Evolutionary conservation across 2,329 filamentous ascomycete genomes (phyloP), one percentile per base, ranked within the genome.

Genomic region (Ophiobolus disseminans): DNA sequence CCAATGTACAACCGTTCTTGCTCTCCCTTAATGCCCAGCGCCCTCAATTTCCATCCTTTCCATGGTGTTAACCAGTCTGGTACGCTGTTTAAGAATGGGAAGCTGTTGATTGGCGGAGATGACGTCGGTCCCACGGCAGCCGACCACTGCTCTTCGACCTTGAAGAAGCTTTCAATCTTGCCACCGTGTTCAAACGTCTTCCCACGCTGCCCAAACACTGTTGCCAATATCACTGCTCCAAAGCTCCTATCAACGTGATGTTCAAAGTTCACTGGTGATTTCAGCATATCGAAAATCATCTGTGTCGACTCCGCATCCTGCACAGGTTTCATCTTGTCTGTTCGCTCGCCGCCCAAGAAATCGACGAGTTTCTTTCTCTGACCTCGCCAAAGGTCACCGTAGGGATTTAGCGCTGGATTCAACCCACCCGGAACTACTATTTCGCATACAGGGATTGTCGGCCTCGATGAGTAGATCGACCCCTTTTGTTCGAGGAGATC

Each of bases 301-400:
- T 54, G 50, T 14, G 40, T 51, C 6, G 44, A 38, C 31, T 57
- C 54, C 0, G 50, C 50, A 36, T 57, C 43, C 30, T 57, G 54
- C 1, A 57, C 35, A 3, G 54, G 50, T 17, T 42, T 17, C 28
- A 48, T 14, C n/a, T 45, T 47, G 5, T 41, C 44, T 5, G 44
- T 14, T 9, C 35, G 20, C 14, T 46, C 41, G 16, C 34, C 45
- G 1, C 14, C 36, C 7, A 58, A 17, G 23, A 48, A 53, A 3
- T 42, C 44, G 2, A 28, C 30, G 3, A 53, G 39, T 3, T 21
- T 26, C 31, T 48, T 45, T 7, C 54, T 26, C 19, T 25, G 31
- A 1, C 43, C 19, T 7, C 55, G 41, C 55, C 55, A 58, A 14
- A 19, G 14, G 13, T 43, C 21, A 19, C 17, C 45, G 38, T 58